Evolutionary conservation across 139 green algal genomes (phyloP).

Genomic region (Chlamydomonas urium): DNA sequence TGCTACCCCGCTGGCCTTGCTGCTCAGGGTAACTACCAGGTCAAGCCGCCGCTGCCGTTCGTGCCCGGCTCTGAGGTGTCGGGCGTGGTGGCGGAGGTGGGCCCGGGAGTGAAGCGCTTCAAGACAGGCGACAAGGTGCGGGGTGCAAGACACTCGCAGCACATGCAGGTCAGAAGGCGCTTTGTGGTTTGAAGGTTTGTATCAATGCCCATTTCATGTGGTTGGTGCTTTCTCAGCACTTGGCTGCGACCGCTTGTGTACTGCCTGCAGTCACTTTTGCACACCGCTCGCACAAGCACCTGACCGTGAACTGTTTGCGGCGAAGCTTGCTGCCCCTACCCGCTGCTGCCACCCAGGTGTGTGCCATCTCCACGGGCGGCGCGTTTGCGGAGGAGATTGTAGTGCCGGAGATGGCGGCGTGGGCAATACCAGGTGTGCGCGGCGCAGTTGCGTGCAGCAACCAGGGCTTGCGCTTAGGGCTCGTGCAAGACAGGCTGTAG

Average conservation of each 20-base stretch:
- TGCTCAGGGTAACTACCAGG: constrained; percentile 83
- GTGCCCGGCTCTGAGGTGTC: constrained; percentile 75
- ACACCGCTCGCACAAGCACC: too few species aligned
- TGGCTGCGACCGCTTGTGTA: background rate
- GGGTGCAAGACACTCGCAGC: too few species aligned
- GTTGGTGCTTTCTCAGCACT: background rate
- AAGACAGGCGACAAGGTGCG: constrained; percentile 71
- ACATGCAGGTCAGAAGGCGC: constrained; percentile 39
- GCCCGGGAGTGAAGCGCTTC: constrained; percentile 51
- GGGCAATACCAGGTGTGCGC: constrained; percentile 41
- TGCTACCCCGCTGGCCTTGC: too few species aligned
- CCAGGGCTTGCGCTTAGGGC: too few species aligned
- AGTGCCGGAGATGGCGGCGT: constrained; percentile 29
- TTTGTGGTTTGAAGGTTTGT: background rate
- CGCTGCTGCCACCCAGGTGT: too few species aligned
- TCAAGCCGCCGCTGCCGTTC: constrained; percentile 73
- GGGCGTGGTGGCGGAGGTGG: constrained; percentile 68
- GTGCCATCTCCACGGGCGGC: constrained; percentile 51
- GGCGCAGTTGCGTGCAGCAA: too few species aligned
- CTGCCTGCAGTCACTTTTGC: too few species aligned
- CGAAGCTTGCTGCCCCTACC: too few species aligned
- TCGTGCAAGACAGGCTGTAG: too few species aligned
- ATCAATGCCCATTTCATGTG: too few species aligned
- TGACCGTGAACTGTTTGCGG: too few species aligned
- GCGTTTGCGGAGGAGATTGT: constrained; percentile 71